These are phyloP conservation scores for Tilletia caries DNA, from an alignment of 1,284 basidiomycete genomes.

Conservation along the genomic window DNA sequence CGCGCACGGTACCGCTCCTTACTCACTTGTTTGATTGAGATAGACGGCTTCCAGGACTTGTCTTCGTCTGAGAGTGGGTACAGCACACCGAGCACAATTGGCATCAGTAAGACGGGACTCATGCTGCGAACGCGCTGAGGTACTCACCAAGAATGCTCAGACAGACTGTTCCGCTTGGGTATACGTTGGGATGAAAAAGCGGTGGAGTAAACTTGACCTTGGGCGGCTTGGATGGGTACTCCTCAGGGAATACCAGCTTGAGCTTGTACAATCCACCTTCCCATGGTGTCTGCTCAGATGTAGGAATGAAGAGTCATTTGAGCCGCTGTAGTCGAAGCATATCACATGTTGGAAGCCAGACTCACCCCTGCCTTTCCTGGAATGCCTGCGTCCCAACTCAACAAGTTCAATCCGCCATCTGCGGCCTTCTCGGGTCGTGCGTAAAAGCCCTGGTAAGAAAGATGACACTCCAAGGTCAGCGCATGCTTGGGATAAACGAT, in stretches of 20 bases:
- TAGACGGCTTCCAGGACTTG: slow-evolving; percentile 97
- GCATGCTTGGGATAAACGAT: slow-evolving; percentile 13
- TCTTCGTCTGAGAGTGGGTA: slow-evolving; percentile 70
- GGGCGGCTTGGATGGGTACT: slow-evolving; percentile 87
- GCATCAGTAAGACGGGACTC: neutral
- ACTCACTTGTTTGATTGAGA: slow-evolving; percentile 93
- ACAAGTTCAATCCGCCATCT: slow-evolving; percentile 91
- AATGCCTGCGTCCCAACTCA: slow-evolving; percentile 90
- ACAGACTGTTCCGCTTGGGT: slow-evolving; percentile 97
- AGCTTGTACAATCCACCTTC: slow-evolving; percentile 92
- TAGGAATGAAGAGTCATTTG: neutral
- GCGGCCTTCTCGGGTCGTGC: slow-evolving; percentile 82
- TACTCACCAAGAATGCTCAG: slow-evolving; percentile 72
- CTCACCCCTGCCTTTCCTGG: slow-evolving; percentile 56
- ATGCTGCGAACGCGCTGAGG: neutral
- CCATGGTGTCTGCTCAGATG: slow-evolving; percentile 76
- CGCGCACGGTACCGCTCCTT: too few species aligned
- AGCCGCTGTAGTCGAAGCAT: neutral
- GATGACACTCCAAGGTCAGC: neutral
- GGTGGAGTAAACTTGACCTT: slow-evolving; percentile 97
- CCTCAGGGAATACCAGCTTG: slow-evolving; percentile 64
- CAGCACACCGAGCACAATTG: neutral
- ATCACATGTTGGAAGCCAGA: neutral
- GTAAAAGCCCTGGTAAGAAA: slow-evolving; percentile 80
- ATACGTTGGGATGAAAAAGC: slow-evolving; percentile 97